A percentile compares a stretch with the other conserved stretches of the same genome.
phyloP scores from a whole-genome alignment of 495 filamentous ascomycete species.

The Daldinia grandis region DNA sequence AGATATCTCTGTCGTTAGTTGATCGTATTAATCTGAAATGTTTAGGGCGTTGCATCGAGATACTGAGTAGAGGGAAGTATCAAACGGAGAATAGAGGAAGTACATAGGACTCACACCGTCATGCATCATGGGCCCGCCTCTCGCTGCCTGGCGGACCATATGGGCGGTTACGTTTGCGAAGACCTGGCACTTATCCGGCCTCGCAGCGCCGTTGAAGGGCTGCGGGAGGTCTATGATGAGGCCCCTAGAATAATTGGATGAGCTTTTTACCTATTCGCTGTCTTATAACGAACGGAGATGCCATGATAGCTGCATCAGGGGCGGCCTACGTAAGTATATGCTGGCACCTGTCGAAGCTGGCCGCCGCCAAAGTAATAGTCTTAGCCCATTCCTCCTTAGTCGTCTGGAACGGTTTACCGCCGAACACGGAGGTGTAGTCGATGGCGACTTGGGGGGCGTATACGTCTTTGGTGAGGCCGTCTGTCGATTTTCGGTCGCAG shows the following conservation, averaged over 20 bases:
- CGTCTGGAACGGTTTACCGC: neutral
- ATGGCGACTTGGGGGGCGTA: neutral
- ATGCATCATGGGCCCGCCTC: neutral
- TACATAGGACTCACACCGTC: neutral
- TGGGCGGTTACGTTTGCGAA: neutral
- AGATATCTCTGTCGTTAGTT: neutral
- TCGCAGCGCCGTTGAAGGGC: neutral
- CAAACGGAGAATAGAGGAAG: neutral
- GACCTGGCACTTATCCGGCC: neutral
- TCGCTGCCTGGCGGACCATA: neutral
- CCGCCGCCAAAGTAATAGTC: neutral
- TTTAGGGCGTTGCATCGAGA: neutral
- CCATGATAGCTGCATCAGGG: neutral
- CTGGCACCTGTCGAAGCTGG: neutral
- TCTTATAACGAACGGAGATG: neutral
- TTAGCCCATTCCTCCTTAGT: neutral
- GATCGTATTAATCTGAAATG: no score
- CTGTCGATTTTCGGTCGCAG: neutral
- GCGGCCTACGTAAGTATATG: neutral
- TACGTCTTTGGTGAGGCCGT: neutral
- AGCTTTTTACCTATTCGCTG: neutral
- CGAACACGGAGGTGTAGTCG: neutral
- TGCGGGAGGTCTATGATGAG: neutral
- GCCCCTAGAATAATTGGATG: neutral
- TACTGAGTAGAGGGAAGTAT: neutral